phyloP scores from a whole-genome alignment of 257 asterid genomes.

The Solanum arcanum region DNA sequence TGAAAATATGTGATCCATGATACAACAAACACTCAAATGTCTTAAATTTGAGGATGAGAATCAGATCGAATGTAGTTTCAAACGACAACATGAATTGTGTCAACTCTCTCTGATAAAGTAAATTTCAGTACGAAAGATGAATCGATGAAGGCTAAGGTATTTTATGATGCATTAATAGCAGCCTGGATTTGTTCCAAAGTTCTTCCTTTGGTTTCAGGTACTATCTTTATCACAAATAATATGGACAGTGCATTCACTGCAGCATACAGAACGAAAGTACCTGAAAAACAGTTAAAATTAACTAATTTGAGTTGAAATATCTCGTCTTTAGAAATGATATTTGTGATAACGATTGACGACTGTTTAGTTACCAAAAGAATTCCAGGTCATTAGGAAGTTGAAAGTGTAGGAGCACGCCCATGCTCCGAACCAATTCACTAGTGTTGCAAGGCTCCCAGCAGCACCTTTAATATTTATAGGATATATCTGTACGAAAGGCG shows the following conservation, averaged over 20 bases:
- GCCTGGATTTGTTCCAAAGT: slow-evolving; percentile 85
- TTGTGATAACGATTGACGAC: background rate
- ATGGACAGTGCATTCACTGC: slow-evolving; percentile 52
- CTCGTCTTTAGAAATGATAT: background rate
- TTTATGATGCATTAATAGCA: slow-evolving; percentile 26
- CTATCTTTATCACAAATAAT: slow-evolving; percentile 58
- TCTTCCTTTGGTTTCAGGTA: slow-evolving; percentile 93
- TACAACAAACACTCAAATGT: background rate
- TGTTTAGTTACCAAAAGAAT: slow-evolving; percentile 47
- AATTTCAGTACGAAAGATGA: background rate
- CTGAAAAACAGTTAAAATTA: slow-evolving; percentile 20
- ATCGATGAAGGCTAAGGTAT: background rate
- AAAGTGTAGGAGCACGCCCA: slow-evolving; percentile 89
- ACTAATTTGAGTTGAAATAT: background rate
- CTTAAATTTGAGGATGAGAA: background rate
- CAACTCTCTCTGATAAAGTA: background rate
- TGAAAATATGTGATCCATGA: background rate
- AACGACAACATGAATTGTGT: background rate
- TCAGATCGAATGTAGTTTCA: background rate
- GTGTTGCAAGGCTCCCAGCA: slow-evolving; percentile 89
- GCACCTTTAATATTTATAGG: slow-evolving; percentile 90
- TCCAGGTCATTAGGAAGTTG: slow-evolving; percentile 89
- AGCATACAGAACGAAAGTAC: slow-evolving; percentile 77
- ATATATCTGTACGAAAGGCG: slow-evolving; percentile 41
- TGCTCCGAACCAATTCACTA: slow-evolving; percentile 93